Evolutionary conservation across 208 protist species (phyloP).

Genomic region (Acanthamoeba triangularis): DNA sequence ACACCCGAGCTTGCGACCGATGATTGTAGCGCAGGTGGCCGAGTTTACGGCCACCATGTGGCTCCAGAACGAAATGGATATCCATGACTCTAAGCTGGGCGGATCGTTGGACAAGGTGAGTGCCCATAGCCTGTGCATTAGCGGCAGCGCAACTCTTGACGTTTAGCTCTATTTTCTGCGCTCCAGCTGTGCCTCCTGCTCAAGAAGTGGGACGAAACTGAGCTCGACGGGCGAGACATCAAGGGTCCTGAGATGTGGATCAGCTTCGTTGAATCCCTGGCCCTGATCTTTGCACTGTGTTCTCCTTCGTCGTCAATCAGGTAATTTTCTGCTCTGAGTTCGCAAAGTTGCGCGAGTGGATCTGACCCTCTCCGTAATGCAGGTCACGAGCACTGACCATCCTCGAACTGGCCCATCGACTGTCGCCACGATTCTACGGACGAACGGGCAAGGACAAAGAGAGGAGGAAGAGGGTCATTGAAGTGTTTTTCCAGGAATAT

Average conservation of each 20-base stretch:
- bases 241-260: slow-evolving; percentile 76
- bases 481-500: slow-evolving; percentile 74
- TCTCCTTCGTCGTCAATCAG: slow-evolving; percentile 56
- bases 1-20: slow-evolving; percentile 57
- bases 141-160: background rate
- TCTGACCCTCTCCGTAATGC: background rate
- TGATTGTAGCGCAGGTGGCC: slow-evolving; percentile 58
- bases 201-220: slow-evolving; percentile 47
- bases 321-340: slow-evolving; percentile 18
- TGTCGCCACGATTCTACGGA: slow-evolving; percentile 59
- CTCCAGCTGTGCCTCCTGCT: slow-evolving; percentile 10
- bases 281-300: slow-evolving; percentile 49
- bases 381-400: slow-evolving; percentile 62
- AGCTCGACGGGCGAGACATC: slow-evolving; percentile 56
- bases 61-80: slow-evolving; percentile 70
- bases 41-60: slow-evolving; percentile 66
- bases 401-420: slow-evolving; percentile 36
- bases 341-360: background rate
- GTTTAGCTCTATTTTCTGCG: background rate
- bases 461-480: slow-evolving; percentile 65
- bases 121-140: background rate
- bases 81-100: slow-evolving; percentile 64
- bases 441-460: slow-evolving; percentile 73
- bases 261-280: slow-evolving; percentile 58
- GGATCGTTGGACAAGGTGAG: slow-evolving; percentile 53